A percentile compares a stretch with the other conserved stretches of the same genome.
Conservation (phyloP, 2,329 filamentous ascomycete species). For the Colletotrichum sp. region DNA sequence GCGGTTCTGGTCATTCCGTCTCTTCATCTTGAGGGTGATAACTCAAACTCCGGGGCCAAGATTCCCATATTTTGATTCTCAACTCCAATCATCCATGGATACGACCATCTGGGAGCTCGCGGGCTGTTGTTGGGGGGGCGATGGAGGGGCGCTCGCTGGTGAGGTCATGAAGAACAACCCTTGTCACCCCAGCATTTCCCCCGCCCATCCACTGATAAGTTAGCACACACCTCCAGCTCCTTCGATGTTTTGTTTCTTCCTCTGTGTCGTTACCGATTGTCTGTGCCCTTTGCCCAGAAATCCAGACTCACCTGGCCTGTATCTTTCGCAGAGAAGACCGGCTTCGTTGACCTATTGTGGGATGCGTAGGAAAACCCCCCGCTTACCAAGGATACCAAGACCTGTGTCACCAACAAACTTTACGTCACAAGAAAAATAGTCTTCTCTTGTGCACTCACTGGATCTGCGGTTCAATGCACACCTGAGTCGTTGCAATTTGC, state of each 20-base stretch:
- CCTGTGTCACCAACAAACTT: not conserved
- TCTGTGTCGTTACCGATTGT: not conserved
- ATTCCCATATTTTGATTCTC: not conserved
- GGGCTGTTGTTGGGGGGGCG: not conserved
- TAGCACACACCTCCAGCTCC: not conserved
- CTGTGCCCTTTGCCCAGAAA: not conserved
- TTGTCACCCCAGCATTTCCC: not conserved
- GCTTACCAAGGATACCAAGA: slow-evolving; percentile 16
- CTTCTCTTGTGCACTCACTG: not conserved
- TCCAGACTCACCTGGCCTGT: not conserved
- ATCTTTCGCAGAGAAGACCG: not conserved
- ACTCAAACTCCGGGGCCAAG: not conserved
- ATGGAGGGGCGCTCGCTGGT: not conserved
- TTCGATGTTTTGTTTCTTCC: not conserved
- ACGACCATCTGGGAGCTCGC: not conserved
- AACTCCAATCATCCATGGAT: not conserved
- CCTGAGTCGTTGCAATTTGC: not conserved
- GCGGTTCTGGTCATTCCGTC: not conserved
- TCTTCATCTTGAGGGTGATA: not conserved
- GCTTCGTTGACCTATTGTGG: not conserved
- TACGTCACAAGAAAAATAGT: slow-evolving; percentile 5
- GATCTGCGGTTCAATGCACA: not conserved
- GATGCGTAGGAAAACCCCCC: not conserved
- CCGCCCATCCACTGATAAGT: slow-evolving; percentile 13
- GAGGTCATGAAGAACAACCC: not conserved